Base-by-base conservation (phyloP, 495 filamentous ascomycete species). In the Podospora comata region DNA sequence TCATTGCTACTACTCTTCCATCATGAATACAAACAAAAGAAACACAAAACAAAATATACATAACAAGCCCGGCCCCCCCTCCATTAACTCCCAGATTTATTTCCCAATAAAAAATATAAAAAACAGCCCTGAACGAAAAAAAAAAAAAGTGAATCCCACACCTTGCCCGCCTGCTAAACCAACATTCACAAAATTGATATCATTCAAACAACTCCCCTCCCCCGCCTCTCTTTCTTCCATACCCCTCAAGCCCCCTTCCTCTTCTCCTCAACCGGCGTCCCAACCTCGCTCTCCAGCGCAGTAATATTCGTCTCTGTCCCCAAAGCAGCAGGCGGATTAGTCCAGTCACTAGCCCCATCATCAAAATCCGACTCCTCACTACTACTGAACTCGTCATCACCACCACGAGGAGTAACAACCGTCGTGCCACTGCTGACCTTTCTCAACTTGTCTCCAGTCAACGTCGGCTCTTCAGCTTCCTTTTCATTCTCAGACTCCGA, bases 331-430 rank as follows among this genome's bases (percentile, higher is more conserved):
- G 77, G 76, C 2, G 61, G 61, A n/a, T 66, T 55, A 19, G 78
- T 77, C 80, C 79, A 82, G 58, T 80, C 77, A 60, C 79, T 79
- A 57, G 70, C 73, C 27, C 70, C 72, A 54, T 79, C 76, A 56
- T 75, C 76, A 19, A 71, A 62, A 27, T 68, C 62, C 20, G 26
- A 30, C 7, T 62, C 67, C 19, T 68, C 66, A 32, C 63, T 48
- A 64, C 66, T 56, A 32, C 67, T 69, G 0, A 48, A 48, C 13
- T 48, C 39, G 62, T 68, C 60, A 32, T 69, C 58, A 20, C 28
- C 62, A 16, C 28, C 64, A n/a, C 5, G 0, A 19, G 89, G 87
- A 11, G 90, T 90, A 71, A 83, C 79, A 55, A 85, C 80, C 53
- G 81, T 84, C 61, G 79, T 82, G 0, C 75, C 79, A 0, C 73